Evolutionary conservation across 148 eudicot genomes (phyloP), one percentile per base, ranked within the genome.

Genomic region (Pouteria glomerata): DNA sequence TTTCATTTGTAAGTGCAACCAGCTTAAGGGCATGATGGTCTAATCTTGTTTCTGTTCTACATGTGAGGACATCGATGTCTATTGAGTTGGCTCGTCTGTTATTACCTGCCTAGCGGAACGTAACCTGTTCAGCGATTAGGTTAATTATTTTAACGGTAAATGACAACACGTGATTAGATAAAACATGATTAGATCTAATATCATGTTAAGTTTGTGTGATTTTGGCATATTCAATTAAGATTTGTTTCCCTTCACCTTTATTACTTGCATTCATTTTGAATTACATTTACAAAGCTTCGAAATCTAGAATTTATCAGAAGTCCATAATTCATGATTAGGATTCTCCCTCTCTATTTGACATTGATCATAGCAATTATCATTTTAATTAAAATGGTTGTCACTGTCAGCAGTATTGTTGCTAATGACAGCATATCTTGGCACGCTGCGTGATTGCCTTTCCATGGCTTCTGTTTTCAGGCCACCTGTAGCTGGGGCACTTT

Each of bases 401-500:
- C 19, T 10, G 3, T 56, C 73, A 24, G 5, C 33, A 39, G 14
- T 53, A 24, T 26, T 71, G 53, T 41, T 57, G 8, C 64, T 57
- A 30, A 70, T 11, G 41, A 26, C 16, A 29, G 21, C 50, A 33
- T 29, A 18, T 70, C 64, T 70, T 27, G 34, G 29, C 33, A 4
- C 37, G 24, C 11, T 5, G 35, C n/a, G 16, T 57, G 3, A 35
- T 52, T 61, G 19, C 57, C 21, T 45, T 19, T 67, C n/a, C 15
- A 42, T 71, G 44, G 31, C 39, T 57, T 73, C 18, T 75, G 26
- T 60, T 58, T 74, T 53, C 89, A 95, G 99, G 91, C 88, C 86
- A 68, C 88, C 85, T 74, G 84, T 87, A 55, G 86, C 92, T 27
- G 93, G 94, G 58, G 88, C 89, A 73, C 79, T 87, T 69, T 69